phyloP scores from a whole-genome alignment of 1,284 basidiomycete species.

The Ustilago xerochloae region DNA sequence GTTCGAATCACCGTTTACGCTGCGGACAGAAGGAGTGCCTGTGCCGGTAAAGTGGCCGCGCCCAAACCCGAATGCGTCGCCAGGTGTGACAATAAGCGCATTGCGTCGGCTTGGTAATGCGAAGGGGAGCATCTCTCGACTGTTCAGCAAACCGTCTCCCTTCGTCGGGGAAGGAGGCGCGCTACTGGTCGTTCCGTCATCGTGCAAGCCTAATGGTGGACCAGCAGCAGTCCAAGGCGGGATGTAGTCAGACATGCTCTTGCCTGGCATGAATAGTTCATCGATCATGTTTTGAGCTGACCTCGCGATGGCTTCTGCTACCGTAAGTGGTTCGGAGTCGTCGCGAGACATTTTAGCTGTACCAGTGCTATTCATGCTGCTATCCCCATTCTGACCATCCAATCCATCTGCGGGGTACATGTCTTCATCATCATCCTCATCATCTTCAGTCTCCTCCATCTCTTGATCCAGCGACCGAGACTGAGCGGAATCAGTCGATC shows the following conservation, averaged over 20 bases:
- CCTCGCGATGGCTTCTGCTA: slow-evolving; percentile 35
- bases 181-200: slow-evolving; percentile 16
- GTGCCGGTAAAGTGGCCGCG: slow-evolving; percentile 61
- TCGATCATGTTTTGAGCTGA: slow-evolving; percentile 54
- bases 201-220: slow-evolving; percentile 34
- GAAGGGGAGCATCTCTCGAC: slow-evolving; percentile 89
- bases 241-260: slow-evolving; percentile 56
- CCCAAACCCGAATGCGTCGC: slow-evolving; percentile 70
- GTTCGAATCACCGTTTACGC: slow-evolving; percentile 34
- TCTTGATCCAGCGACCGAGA: slow-evolving; percentile 17
- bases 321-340: slow-evolving; percentile 28
- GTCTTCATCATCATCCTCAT: slow-evolving; percentile 16
- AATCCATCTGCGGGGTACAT: not conserved
- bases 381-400: slow-evolving; percentile 12
- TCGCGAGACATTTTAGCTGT: slow-evolving; percentile 22
- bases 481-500: too few relatives aligned
- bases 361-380: slow-evolving; percentile 37
- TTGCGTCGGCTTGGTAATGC: slow-evolving; percentile 82
- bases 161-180: slow-evolving; percentile 34
- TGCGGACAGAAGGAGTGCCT: slow-evolving; percentile 51
- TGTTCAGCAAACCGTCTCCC: slow-evolving; percentile 74
- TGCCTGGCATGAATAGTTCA: slow-evolving; percentile 52
- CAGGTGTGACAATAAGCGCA: slow-evolving; percentile 76
- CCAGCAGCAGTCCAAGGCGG: slow-evolving; percentile 56
- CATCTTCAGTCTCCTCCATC: slow-evolving; percentile 2